Evolutionary conservation across 2,329 filamentous ascomycete species (phyloP), one percentile per base, ranked within the genome.

Genomic region (Trichoderma sp.): DNA sequence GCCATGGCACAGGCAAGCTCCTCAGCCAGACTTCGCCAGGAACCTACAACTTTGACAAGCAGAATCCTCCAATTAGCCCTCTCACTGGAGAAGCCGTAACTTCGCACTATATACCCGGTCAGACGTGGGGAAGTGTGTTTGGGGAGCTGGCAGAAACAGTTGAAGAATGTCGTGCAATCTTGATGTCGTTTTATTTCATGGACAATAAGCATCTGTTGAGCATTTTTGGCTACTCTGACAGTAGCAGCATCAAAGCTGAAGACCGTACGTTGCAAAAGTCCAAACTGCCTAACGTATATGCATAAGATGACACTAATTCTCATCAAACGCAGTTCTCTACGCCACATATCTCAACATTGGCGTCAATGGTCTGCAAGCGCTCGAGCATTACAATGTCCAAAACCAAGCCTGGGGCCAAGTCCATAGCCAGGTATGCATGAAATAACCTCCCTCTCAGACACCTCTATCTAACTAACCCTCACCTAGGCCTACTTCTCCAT

Each of bases 1-100:
- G 89, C 12, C 90, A 91, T 74, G 89, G 90, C 13, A 91, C 89
- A 53, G 89, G 89, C 13, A 89, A 88, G 76, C 82, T 92, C 23
- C 82, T 92, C 43, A 82, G 85, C 73, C 88, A 91, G 77, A 85
- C 82, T 1, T 76, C 81, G 3, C 79, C 82, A 0, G 86, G 86
- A 12, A 80, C 82, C n/a, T 90, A 81, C 82, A 91, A 91, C 77
- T 92, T 92, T 76, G 88, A 91, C 76, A 78, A 80, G 30, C n/a
- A 61, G 57, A 61, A 36, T 20, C 57, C 30, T n/a, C 57, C 57
- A 20, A 36, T 61, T 9, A 61, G 32, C 12, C 30, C n/a, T 20
- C 57, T 61, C 17, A 47, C 15, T 17, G 8, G 43, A 15, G 43
- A 47, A 47, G 43, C 43, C 43, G 8, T 47, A n/a, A 47, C 17